These are phyloP conservation scores for Pseudocercospora macadamiae DNA, from an alignment of 2,329 filamentous ascomycete species.

Conservation along the genomic window DNA sequence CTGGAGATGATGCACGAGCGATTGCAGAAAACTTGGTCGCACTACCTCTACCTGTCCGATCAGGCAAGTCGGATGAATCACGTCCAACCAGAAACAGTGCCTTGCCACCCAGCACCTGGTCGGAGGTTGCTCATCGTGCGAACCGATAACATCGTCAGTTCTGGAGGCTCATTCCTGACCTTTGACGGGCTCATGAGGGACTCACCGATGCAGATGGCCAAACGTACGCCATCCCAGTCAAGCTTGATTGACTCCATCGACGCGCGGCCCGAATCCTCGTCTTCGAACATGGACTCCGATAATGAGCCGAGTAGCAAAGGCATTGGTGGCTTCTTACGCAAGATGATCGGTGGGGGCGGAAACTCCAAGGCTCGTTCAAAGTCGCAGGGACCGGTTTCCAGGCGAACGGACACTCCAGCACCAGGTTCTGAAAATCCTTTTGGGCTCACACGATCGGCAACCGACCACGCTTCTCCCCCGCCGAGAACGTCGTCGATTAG, in stretches of 20 bases:
- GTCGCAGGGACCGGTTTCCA: conserved; percentile 25
- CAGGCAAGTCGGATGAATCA: conserved; percentile 62
- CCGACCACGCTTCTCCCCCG: conserved; percentile 14
- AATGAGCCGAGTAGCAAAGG: conserved; percentile 34
- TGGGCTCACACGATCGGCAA: conserved; percentile 18
- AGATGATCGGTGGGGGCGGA: conserved; percentile 35
- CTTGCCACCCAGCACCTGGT: conserved; percentile 82
- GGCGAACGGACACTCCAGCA: conserved; percentile 9
- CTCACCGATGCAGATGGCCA: conserved; percentile 34
- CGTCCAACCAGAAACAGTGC: conserved; percentile 70
- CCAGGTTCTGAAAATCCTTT: conserved; percentile 12
- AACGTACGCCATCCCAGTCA: conserved; percentile 38
- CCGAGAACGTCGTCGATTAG: neutral
- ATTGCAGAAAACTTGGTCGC: conserved; percentile 73
- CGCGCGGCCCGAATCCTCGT: conserved; percentile 31
- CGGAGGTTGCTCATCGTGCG: conserved; percentile 87
- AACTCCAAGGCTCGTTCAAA: conserved; percentile 32
- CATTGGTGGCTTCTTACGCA: conserved; percentile 39
- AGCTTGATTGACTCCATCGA: conserved; percentile 33
- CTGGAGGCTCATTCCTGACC: conserved; percentile 60
- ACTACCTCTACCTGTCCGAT: conserved; percentile 75
- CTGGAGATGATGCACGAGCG: conserved; percentile 68
- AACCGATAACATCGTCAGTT: conserved; percentile 67
- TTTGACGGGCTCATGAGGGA: conserved; percentile 63
- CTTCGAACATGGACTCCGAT: conserved; percentile 32